A percentile compares a stretch with the other conserved stretches of the same genome.
Conservation (phyloP, 2,329 filamentous ascomycete species). For the Claviceps sorghi region DNA sequence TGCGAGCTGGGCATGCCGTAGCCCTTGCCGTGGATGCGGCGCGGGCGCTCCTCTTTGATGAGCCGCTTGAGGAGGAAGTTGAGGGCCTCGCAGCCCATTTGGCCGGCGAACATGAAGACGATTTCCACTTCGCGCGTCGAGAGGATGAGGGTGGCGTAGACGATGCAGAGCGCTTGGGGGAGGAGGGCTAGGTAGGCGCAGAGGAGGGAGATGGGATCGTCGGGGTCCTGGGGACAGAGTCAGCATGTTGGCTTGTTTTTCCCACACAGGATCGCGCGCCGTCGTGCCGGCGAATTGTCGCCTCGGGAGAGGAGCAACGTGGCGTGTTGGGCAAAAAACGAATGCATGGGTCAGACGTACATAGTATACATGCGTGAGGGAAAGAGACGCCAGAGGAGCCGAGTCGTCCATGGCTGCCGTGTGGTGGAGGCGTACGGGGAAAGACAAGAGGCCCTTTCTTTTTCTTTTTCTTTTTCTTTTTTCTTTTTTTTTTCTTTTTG, state of each 20-base stretch:
- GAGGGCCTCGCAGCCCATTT: conserved; percentile 78
- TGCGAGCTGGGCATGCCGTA: conserved; percentile 96
- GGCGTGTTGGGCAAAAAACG: no score
- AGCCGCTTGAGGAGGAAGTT: conserved; percentile 83
- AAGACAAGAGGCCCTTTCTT: not conserved
- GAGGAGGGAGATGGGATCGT: conserved; percentile 68
- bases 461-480: not conserved
- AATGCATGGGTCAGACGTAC: conserved; percentile 32
- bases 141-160: conserved; percentile 83
- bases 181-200: conserved; percentile 91
- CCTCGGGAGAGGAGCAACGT: no score
- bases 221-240: conserved; percentile 52
- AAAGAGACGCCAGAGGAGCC: conserved; percentile 72
- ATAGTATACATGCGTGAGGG: conserved; percentile 92
- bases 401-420: conserved; percentile 13
- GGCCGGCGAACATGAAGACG: conserved; percentile 75
- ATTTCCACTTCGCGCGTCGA: conserved; percentile 84
- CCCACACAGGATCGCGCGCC: no score
- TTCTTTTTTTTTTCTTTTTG: not conserved
- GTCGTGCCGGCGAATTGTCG: not conserved
- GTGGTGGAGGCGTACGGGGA: not conserved
- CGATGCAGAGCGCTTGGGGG: conserved; percentile 78
- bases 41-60: conserved; percentile 83
- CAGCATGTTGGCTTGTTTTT: not conserved
- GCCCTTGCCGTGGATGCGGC: conserved; percentile 73